These are phyloP conservation scores for Exsudoporus floridanus DNA, from an alignment of 1,284 basidiomycete species.

Conservation along the genomic window DNA sequence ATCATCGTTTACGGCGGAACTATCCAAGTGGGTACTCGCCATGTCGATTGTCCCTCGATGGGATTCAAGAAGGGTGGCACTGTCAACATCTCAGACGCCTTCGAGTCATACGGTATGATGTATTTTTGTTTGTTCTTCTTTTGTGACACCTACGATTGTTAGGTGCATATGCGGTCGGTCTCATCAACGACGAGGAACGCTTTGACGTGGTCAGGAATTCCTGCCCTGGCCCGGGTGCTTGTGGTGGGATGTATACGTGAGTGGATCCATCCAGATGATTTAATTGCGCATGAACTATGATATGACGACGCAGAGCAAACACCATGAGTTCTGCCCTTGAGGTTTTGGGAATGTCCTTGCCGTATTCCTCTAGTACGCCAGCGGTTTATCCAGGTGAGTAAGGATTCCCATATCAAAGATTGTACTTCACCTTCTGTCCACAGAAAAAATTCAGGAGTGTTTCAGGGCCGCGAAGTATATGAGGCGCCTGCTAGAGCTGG, in stretches of 20 bases:
- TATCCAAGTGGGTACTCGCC: constrained; percentile 73
- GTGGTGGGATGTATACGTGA: constrained; percentile 85
- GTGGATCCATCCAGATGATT: constrained; percentile 21
- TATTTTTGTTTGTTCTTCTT: background rate
- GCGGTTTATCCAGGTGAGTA: constrained; percentile 68
- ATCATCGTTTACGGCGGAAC: constrained; percentile 87
- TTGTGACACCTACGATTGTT: background rate
- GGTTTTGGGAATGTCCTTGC: constrained; percentile 89
- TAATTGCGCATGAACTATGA: background rate
- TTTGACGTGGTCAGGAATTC: constrained; percentile 81
- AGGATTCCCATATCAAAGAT: background rate
- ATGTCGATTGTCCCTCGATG: constrained; percentile 77
- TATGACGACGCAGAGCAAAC: constrained; percentile 53
- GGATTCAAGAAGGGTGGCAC: constrained; percentile 76
- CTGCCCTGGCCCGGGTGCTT: constrained; percentile 76
- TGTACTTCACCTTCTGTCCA: constrained; percentile 3
- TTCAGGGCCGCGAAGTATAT: constrained; percentile 80
- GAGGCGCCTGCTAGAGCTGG: constrained; percentile 78
- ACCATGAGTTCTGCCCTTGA: constrained; percentile 91
- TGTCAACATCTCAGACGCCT: constrained; percentile 81
- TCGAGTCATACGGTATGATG: constrained; percentile 71
- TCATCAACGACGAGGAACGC: constrained; percentile 74
- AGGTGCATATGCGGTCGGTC: constrained; percentile 74
- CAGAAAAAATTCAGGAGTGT: constrained; percentile 85
- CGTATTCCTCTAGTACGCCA: constrained; percentile 84